Percentiles rank a stretch among this genome's conserved stretches.
phyloP scores from a whole-genome alignment of 192 early-diverging fungal species.

The Backusella parvicylindrica region DNA sequence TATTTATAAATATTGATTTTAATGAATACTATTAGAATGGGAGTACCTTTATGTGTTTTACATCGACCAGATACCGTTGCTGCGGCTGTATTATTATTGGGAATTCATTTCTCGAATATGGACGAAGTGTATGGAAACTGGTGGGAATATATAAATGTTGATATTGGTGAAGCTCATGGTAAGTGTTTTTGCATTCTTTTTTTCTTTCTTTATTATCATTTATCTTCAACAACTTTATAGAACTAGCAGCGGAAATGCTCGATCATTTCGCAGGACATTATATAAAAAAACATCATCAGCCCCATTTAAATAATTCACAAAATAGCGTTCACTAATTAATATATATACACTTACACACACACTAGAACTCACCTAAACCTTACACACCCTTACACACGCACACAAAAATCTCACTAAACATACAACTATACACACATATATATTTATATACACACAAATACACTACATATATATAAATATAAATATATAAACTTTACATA shows the following conservation, averaged over 20 bases:
- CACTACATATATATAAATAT: not conserved
- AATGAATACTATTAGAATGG: constrained; percentile 19
- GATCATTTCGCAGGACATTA: constrained; percentile 5
- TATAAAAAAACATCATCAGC: constrained; percentile 6
- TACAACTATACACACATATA: not conserved
- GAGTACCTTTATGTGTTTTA: constrained; percentile 46
- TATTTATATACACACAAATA: not conserved
- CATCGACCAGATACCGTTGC: constrained; percentile 40
- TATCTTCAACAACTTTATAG: not conserved
- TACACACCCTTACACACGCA: not conserved
- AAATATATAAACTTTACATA: not conserved
- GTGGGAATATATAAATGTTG: constrained; percentile 17
- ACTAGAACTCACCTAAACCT: not conserved
- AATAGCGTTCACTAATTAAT: not conserved
- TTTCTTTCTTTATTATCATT: too few relatives aligned
- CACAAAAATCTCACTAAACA: not conserved
- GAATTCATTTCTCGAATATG: constrained; percentile 14
- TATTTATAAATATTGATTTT: not conserved
- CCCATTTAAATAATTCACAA: not conserved
- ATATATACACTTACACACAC: not conserved
- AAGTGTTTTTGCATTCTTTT: not conserved
- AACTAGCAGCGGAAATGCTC: constrained; percentile 17
- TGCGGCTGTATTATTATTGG: constrained; percentile 41
- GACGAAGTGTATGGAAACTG: not conserved
- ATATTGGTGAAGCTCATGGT: constrained; percentile 28